Evolutionary conservation across 257 asterid species (phyloP), one percentile per base, ranked within the genome.

Genomic region (Lycium ferocissimum): DNA sequence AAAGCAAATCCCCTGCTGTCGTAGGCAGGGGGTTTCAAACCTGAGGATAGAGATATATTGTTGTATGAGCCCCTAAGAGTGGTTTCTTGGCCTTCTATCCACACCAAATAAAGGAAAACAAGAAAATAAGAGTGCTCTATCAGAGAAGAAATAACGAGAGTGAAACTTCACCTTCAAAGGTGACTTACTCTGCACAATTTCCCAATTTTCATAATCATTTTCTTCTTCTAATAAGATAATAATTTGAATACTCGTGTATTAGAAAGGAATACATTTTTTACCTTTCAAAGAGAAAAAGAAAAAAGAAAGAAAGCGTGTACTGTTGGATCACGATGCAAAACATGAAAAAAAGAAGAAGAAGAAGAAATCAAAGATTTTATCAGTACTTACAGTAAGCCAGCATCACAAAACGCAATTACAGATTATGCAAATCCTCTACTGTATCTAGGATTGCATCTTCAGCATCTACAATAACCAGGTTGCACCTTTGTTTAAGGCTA

Each of bases 81-180:
- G 66, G 26, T 78, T 78, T 78, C 65, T 78, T 78, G 65, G 82
- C 82, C 26, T 51, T 51, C 13, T 11, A n/a, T 72, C 58, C 58
- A 3, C 82, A 13, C 38, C 2, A 45, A 43, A 7, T 12, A 51
- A 75, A 47, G 81, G 43, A 38, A 69, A 70, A 69, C 49, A 37
- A 8, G 40, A 10, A 26, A 20, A 12, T 12, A 76, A 6, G 49
- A 13, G 65, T 51, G 45, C 47, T 57, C 53, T 76, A 76, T 51
- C 20, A 0, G 22, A 26, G 65, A 22, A 53, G 35, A 71, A 35
- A 51, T 51, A 51, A 76, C 4, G 63, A 51, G 63, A 14, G 65
- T 76, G 63, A 76, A 75, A 76, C 5, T 76, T 76, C 63, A 53
- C 82, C 82, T 78, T 33, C 49, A 38, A 26, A 26, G 65, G 82